Percentiles rank a stretch among this genome's conserved stretches.
Conservation (phyloP, 129 eudicot species). For the Sambucus nigra region DNA sequence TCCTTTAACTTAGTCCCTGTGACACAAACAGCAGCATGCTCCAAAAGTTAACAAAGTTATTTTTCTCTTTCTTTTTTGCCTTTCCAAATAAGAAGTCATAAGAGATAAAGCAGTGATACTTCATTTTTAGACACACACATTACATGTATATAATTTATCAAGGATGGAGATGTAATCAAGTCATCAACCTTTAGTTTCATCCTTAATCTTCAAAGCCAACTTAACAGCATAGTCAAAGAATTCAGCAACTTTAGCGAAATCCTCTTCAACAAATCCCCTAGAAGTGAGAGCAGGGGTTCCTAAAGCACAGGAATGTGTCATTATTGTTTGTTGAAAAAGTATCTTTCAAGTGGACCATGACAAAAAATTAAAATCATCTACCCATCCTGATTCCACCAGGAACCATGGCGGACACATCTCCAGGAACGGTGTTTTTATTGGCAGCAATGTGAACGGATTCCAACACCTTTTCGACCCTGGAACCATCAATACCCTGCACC, state of each 20-base stretch:
- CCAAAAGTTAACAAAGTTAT: background rate
- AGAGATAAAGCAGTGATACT: no score
- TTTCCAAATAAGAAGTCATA: no score
- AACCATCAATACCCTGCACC: conserved; percentile 90
- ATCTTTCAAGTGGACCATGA: background rate
- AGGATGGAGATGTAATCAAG: background rate
- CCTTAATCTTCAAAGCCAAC: conserved; percentile 74
- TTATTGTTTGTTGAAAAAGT: background rate
- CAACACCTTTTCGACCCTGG: conserved; percentile 95
- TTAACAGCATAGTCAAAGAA: conserved; percentile 89
- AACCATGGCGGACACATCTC: conserved; percentile 99
- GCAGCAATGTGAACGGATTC: conserved; percentile 98
- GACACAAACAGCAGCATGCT: conserved; percentile 11
- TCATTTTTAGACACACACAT: background rate
- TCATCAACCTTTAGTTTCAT: conserved; percentile 55
- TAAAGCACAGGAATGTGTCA: conserved; percentile 13
- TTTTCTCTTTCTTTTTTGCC: no score
- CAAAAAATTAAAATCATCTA: conserved; percentile 8
- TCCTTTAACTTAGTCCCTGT: conserved; percentile 96
- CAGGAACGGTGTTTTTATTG: conserved; percentile 93
- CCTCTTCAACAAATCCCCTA: conserved; percentile 93
- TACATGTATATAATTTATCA: background rate
- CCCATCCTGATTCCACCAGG: conserved; percentile 99
- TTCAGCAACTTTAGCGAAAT: conserved; percentile 93
- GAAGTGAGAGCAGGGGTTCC: conserved; percentile 99